Evolutionary conservation across 352 stramenopile species (phyloP), one percentile per base, ranked within the genome.

Genomic region (Elongisporangium senticosum): DNA sequence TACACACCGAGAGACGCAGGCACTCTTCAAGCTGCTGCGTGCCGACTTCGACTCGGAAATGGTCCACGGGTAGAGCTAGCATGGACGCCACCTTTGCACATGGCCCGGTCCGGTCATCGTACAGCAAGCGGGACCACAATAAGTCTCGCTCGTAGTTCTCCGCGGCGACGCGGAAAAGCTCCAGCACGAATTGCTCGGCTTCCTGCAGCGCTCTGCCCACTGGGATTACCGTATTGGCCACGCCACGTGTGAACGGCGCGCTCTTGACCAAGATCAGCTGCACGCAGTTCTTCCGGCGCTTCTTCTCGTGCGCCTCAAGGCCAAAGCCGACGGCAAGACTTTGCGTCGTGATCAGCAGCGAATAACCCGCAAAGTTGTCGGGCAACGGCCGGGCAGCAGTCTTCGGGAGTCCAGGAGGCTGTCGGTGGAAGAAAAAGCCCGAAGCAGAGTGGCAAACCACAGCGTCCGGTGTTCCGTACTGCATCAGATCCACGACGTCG

Each of bases 61-160:
- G 68, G 49, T 86, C 73, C 1, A 68, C 15, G 1, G 79, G 71
- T 26, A 92, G 61, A n/a, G 65, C 71, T 19, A 92, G 49, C 21
- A 69, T 77, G 19, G 71, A 60, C 26, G 80, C 82, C 13, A 94
- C 72, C 17, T 88, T 72, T 1, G 69, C 68, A 2, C 69, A 74
- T 0, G 80, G 67, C 7, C 77, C 76, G 1, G 74, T 77, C 6
- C 61, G 71, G 53, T 90, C 79, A 23, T 86, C 79, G 61, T 87
- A 89, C 5, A 96, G 65, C 58, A 96, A 59, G 4, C 83, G 83
- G 59, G 86, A 89, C 86, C 86, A 96, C 28, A 96, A 62, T 53
- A 96, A 58, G 56, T 96, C 86, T 37, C 86, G 84, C 53, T 93
- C 81, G 51, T 96, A 96, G 68, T 96, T 83, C 55, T 87, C 74